Conservation (phyloP, 345 rosid genomes). For the Arabidopsis suecica region DNA sequence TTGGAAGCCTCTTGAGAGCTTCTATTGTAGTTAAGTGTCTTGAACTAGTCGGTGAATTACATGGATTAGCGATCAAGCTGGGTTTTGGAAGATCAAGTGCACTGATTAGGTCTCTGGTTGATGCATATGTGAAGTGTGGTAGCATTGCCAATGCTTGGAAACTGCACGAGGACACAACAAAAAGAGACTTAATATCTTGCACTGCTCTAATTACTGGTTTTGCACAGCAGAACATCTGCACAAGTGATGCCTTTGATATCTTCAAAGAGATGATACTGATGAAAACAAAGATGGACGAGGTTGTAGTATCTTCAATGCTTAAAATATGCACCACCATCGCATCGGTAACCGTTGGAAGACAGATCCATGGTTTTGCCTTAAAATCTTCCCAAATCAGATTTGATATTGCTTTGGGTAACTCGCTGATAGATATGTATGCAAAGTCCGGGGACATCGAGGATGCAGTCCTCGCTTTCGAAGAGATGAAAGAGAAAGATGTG, state of each 20-base stretch:
- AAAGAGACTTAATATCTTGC: conserved; percentile 63
- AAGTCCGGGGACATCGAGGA: conserved; percentile 73
- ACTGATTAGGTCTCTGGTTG: conserved; percentile 61
- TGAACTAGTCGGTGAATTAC: conserved; percentile 54
- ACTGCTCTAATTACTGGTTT: conserved; percentile 69
- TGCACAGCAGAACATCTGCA: conserved; percentile 45
- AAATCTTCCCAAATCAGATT: conserved; percentile 52
- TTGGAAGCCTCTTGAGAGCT: conserved; percentile 70
- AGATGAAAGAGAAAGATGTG: conserved; percentile 64
- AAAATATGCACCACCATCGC: conserved; percentile 61
- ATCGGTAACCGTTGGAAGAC: conserved; percentile 62
- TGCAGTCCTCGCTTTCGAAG: conserved; percentile 56
- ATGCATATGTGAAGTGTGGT: conserved; percentile 70
- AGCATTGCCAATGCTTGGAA: conserved; percentile 54
- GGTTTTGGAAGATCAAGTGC: conserved; percentile 52
- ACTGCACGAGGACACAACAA: conserved; percentile 42
- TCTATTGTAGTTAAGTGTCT: conserved; percentile 45
- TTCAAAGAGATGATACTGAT: conserved; percentile 56
- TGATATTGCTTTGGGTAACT: conserved; percentile 63
- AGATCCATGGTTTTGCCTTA: conserved; percentile 63
- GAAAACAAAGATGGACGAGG: conserved; percentile 59
- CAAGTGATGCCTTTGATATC: conserved; percentile 53
- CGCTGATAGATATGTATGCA: conserved; percentile 77
- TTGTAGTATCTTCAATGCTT: conserved; percentile 63
- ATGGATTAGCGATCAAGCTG: conserved; percentile 55